These are phyloP conservation scores for Conticribra guillardii DNA, from an alignment of 108 stramenopile genomes.

Conservation along the genomic window DNA sequence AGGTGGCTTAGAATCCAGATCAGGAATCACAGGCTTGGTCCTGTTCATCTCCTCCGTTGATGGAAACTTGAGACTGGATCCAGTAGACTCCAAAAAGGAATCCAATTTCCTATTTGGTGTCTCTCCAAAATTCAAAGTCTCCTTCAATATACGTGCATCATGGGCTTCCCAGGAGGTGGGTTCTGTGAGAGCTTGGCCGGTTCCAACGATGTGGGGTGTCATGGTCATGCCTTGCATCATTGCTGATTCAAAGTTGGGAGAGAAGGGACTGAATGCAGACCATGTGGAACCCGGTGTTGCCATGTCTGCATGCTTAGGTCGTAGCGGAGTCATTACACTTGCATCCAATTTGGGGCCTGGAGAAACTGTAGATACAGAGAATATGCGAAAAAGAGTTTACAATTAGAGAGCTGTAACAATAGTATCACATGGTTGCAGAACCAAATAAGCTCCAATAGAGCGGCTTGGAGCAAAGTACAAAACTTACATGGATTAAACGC, in stretches of 20 bases:
- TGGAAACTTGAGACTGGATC: slow-evolving; percentile 23
- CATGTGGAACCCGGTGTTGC: slow-evolving; percentile 15
- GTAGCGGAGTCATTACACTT: slow-evolving; percentile 1
- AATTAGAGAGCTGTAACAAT: too few relatives aligned
- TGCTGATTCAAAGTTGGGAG: slow-evolving; percentile 18
- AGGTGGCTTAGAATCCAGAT: background rate
- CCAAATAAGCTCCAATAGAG: too few relatives aligned
- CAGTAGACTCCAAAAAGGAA: slow-evolving; percentile 24
- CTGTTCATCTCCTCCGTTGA: slow-evolving; percentile 17
- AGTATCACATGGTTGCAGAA: too few relatives aligned
- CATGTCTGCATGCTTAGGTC: background rate
- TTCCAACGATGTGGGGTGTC: slow-evolving; percentile 32
- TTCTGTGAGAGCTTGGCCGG: slow-evolving; percentile 11
- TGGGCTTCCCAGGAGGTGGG: slow-evolving; percentile 24
- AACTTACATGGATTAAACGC: slow-evolving; percentile 8
- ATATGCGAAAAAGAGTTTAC: background rate
- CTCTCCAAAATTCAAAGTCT: slow-evolving; percentile 20
- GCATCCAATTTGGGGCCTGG: background rate
- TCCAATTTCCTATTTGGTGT: slow-evolving; percentile 31
- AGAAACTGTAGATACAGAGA: slow-evolving; percentile 8
- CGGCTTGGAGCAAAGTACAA: background rate
- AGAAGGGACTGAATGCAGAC: slow-evolving; percentile 44
- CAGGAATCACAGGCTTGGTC: background rate
- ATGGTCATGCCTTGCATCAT: slow-evolving; percentile 25
- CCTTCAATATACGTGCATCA: slow-evolving; percentile 29